A percentile compares a stretch with the other conserved stretches of the same genome.
phyloP scores from a whole-genome alignment of 1,139 yeast genomes.

The Taphrina pruni region DNA sequence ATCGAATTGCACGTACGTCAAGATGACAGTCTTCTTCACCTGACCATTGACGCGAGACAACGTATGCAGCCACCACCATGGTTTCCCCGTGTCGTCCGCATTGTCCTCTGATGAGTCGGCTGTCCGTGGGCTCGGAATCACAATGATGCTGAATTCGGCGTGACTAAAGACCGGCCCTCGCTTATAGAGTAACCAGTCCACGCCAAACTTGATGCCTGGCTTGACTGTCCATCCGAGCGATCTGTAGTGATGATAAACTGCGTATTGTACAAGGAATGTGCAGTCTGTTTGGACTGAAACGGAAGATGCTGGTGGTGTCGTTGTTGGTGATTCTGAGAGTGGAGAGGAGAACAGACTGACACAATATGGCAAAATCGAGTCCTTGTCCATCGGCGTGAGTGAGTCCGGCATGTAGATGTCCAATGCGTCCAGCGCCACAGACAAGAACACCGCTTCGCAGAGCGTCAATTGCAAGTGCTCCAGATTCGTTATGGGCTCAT shows the following conservation, averaged over 20 bases:
- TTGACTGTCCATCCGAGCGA: constrained; percentile 95
- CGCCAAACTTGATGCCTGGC: constrained; percentile 89
- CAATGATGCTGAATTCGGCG: constrained; percentile 76
- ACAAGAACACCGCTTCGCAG: constrained; percentile 73
- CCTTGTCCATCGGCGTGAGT: constrained; percentile 43
- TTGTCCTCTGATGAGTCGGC: background rate
- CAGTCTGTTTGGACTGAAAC: constrained; percentile 50
- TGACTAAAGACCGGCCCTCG: constrained; percentile 96
- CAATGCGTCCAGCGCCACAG: constrained; percentile 59
- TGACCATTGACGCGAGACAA: constrained; percentile 82
- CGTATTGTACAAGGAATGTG: constrained; percentile 62
- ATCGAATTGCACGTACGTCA: constrained; percentile 70
- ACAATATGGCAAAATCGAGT: background rate
- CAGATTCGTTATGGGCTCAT: constrained; percentile 53
- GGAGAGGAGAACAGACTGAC: background rate
- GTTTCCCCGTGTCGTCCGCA: constrained; percentile 47
- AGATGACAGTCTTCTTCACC: constrained; percentile 76
- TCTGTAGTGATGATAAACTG: constrained; percentile 83
- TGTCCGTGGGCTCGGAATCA: constrained; percentile 54
- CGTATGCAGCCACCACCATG: constrained; percentile 71
- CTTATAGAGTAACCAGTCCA: constrained; percentile 76
- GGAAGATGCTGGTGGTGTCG: background rate
- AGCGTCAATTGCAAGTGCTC: constrained; percentile 79
- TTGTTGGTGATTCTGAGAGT: constrained; percentile 15
- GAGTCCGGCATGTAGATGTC: constrained; percentile 47